phyloP scores from a whole-genome alignment of 1,284 basidiomycete genomes.

The Phellinidium pouzarii region DNA sequence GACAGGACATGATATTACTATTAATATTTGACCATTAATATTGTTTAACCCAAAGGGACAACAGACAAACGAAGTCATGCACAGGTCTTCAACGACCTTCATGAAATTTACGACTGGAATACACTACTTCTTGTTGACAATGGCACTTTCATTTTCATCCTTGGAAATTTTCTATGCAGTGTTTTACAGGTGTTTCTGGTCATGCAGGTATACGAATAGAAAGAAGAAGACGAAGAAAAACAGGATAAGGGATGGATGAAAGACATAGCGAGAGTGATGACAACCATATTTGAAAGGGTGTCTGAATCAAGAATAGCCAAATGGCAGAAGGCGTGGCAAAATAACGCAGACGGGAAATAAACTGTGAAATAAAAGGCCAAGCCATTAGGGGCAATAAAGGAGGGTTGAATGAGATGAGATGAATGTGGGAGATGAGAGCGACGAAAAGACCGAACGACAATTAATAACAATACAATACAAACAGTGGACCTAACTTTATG shows the following conservation, averaged over 20 bases:
- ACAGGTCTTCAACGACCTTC: no score
- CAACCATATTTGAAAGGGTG: no score
- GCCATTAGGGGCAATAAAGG: no score
- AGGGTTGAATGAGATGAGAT: background rate
- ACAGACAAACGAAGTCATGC: no score
- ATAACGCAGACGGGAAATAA: no score
- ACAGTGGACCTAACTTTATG: background rate
- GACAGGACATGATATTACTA: background rate
- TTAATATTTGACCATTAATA: no score
- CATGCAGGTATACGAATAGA: slow-evolving; percentile 16
- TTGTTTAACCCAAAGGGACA: no score
- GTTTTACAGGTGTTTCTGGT: slow-evolving; percentile 12
- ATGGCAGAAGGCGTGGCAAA: background rate
- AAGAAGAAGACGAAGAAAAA: background rate
- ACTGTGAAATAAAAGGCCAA: no score
- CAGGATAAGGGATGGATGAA: background rate
- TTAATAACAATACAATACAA: slow-evolving; percentile 17
- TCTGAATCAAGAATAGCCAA: background rate
- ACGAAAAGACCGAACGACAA: background rate
- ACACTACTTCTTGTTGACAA: no score
- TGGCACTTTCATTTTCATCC: no score
- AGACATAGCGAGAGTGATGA: no score
- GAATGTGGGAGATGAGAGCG: background rate
- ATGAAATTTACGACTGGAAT: no score
- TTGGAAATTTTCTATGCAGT: background rate